These are phyloP conservation scores for Thelonectria blattea DNA, from an alignment of 2,329 filamentous ascomycete species.

Conservation along the genomic window DNA sequence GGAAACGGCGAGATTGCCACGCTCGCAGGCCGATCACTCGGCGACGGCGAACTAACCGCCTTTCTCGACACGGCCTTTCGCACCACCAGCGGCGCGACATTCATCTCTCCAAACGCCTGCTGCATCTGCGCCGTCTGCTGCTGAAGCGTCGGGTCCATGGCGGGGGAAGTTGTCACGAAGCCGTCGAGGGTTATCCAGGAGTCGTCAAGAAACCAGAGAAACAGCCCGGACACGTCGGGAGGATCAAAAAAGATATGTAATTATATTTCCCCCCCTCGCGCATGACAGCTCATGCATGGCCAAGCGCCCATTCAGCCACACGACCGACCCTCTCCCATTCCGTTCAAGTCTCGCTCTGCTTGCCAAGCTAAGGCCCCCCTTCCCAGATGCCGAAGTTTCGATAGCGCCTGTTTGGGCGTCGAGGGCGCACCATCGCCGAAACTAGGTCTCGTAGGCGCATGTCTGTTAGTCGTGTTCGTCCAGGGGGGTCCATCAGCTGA, in stretches of 20 bases:
- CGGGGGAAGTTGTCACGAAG: neutral
- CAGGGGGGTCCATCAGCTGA: slow-evolving; percentile 1
- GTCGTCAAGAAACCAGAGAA: neutral
- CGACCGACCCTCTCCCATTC: neutral
- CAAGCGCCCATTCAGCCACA: no score
- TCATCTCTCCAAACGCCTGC: slow-evolving; percentile 8
- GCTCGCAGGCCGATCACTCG: neutral
- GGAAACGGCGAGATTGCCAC: neutral
- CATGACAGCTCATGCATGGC: neutral
- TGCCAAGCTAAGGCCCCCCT: neutral
- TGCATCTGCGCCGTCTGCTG: slow-evolving; percentile 9
- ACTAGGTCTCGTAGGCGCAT: neutral
- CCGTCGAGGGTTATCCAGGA: no score
- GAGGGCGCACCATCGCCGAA: neutral
- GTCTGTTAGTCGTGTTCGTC: neutral
- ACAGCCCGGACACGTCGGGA: neutral
- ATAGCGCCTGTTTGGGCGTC: neutral
- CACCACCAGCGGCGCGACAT: slow-evolving; percentile 2
- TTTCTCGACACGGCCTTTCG: slow-evolving; percentile 9
- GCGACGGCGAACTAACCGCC: neutral
- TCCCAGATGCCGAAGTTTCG: neutral
- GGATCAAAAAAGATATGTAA: neutral
- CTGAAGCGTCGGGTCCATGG: slow-evolving; percentile 7
- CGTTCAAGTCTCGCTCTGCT: neutral
- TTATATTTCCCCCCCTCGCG: neutral